Evolutionary conservation across 176 grass and related monocot genomes (phyloP).

Genomic region (Melocanna baccifera): DNA sequence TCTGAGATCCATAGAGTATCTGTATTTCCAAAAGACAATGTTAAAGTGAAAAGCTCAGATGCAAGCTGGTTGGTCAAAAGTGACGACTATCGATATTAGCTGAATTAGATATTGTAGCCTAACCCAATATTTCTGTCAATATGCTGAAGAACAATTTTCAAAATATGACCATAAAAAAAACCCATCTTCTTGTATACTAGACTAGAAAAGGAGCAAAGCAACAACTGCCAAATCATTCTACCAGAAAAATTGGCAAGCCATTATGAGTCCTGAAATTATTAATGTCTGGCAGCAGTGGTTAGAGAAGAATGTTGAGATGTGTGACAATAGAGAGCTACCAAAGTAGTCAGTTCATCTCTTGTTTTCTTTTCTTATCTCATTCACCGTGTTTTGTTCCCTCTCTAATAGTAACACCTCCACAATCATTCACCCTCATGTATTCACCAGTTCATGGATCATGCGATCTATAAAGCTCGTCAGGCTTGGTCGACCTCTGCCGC

Average conservation of each 20-base stretch:
- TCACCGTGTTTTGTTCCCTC: background rate
- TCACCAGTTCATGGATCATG: background rate
- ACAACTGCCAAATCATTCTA: background rate
- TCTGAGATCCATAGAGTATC: background rate
- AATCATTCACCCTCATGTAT: background rate
- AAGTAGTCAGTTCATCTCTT: constrained; percentile 26
- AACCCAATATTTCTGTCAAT: background rate
- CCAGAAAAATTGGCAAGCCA: constrained; percentile 6
- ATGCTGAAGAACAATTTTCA: constrained; percentile 11
- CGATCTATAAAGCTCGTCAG: background rate
- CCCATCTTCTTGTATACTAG: background rate
- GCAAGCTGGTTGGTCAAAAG: background rate
- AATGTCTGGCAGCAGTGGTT: background rate
- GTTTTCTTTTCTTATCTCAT: constrained; percentile 8
- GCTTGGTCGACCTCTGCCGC: too few species aligned
- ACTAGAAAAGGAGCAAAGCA: constrained; percentile 21
- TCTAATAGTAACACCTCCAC: constrained; percentile 1
- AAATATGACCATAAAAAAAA: background rate
- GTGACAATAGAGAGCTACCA: constrained; percentile 19
- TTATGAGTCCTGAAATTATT: background rate
- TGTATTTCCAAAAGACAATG: constrained; percentile 17
- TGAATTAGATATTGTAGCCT: background rate
- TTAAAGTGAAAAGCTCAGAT: constrained; percentile 16
- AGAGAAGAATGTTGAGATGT: constrained; percentile 5
- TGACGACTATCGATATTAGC: background rate